Percentiles rank a stretch among this genome's conserved stretches.
Evolutionary conservation across 208 protist species (phyloP).

Genomic region (Balamuthia mandrillaris): DNA sequence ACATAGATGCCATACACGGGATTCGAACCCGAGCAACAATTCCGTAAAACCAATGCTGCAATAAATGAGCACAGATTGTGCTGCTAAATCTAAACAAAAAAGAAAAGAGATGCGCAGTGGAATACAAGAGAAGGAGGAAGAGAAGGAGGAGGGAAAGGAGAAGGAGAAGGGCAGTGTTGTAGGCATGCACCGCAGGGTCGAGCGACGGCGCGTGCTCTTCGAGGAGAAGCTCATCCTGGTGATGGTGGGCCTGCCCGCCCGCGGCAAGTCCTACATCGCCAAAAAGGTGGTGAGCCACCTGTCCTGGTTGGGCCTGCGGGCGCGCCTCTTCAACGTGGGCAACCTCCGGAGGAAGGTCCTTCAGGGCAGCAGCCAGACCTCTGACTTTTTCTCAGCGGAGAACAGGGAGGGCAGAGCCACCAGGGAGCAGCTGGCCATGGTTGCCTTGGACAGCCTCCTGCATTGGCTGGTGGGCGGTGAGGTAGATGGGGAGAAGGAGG

Average conservation of each 20-base stretch:
- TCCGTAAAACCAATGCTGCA: no score
- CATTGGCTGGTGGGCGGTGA: neutral
- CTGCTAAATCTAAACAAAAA: no score
- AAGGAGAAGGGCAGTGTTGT: neutral
- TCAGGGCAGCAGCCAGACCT: neutral
- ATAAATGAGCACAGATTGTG: no score
- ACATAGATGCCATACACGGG: no score
- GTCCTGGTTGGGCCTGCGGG: constrained; percentile 2
- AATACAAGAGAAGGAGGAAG: no score
- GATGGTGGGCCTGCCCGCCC: constrained; percentile 41
- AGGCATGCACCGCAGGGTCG: neutral
- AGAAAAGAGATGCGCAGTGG: no score
- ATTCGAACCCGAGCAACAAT: no score
- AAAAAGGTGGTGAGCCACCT: constrained; percentile 27
- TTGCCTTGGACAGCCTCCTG: constrained; percentile 1
- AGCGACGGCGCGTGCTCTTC: neutral
- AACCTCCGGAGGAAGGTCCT: neutral
- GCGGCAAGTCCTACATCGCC: constrained; percentile 39
- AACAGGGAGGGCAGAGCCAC: neutral
- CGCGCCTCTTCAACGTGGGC: constrained; percentile 45
- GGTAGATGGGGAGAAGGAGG: no score
- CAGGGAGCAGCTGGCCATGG: constrained; percentile 26
- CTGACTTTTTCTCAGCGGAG: constrained; percentile 33
- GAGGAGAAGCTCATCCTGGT: constrained; percentile 35
- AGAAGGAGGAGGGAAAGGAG: no score